phyloP scores from a whole-genome alignment of 208 protist species.

The Leishmania arabica region DNA sequence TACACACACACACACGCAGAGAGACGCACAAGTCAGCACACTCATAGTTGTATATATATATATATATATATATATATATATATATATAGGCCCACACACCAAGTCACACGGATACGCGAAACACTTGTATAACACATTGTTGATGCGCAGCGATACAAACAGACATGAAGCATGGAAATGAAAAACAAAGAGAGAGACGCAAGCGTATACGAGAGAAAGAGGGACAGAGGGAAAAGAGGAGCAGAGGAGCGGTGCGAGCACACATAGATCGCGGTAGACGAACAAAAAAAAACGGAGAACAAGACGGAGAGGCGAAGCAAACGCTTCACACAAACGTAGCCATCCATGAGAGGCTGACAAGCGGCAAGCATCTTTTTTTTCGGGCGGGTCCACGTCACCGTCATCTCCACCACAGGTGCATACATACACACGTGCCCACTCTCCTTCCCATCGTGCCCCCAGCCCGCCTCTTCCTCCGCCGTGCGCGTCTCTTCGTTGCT shows the following conservation, averaged over 20 bases:
- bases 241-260: background rate
- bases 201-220: background rate
- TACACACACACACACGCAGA: background rate
- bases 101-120: background rate
- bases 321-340: background rate
- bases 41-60: background rate
- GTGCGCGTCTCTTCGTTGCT: background rate
- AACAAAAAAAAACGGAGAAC: background rate
- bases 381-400: background rate
- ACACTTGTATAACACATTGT: background rate
- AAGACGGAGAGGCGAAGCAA: background rate
- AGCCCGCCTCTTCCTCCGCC: background rate
- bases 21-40: background rate
- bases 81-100: background rate
- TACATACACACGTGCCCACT: background rate
- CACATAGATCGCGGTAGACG: background rate
- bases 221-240: background rate
- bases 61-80: slow-evolving; percentile 6
- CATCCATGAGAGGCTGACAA: background rate
- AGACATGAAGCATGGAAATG: background rate
- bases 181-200: slow-evolving; percentile 22
- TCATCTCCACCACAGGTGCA: background rate
- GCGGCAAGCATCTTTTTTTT: too few species aligned
- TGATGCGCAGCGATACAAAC: background rate
- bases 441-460: background rate